Evolutionary conservation across 2,329 filamentous ascomycete genomes (phyloP).

Genomic region (Botrytis fragariae): DNA sequence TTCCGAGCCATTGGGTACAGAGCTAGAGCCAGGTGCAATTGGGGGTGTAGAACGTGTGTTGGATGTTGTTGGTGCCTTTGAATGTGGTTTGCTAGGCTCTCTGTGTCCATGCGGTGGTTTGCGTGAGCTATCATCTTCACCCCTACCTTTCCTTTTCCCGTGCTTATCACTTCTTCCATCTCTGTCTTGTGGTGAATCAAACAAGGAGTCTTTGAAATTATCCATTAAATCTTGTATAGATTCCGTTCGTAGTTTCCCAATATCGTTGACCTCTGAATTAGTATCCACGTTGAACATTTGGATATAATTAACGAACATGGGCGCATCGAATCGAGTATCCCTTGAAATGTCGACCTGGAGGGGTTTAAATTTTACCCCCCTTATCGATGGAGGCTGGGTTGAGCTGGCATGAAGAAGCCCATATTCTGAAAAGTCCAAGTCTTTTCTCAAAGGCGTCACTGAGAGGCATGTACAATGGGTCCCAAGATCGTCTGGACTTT

Average conservation of each 20-base stretch:
- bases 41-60: background rate
- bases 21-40: background rate
- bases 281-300: slow-evolving; percentile 6
- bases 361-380: background rate
- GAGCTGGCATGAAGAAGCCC: background rate
- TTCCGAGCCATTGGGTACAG: background rate
- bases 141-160: background rate
- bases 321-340: background rate
- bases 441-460: background rate
- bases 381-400: background rate
- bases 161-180: background rate
- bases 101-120: background rate
- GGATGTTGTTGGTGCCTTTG: background rate
- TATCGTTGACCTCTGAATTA: background rate
- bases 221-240: background rate
- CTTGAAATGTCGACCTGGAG: background rate
- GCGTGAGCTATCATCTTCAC: background rate
- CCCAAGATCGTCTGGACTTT: background rate
- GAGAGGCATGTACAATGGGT: slow-evolving; percentile 8
- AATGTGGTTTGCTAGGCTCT: background rate
- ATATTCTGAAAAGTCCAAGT: background rate
- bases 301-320: slow-evolving; percentile 5
- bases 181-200: background rate
- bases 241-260: background rate
- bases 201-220: slow-evolving; percentile 3